Evolutionary conservation across 2,329 filamentous ascomycete genomes (phyloP).

Genomic region (Alternaria sp.): DNA sequence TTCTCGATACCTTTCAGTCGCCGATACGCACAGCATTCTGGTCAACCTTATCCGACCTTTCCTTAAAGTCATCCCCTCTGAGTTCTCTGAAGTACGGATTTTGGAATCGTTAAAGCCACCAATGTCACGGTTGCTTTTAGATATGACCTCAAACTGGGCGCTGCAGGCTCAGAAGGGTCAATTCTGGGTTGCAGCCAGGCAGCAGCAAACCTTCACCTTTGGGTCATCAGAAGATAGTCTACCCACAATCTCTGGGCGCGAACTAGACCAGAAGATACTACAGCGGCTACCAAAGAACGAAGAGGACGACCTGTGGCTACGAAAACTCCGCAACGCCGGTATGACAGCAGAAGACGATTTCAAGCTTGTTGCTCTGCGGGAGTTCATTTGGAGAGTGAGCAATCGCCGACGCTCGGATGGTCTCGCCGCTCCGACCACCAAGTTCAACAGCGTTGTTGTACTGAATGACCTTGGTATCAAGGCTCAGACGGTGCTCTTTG

Average conservation of each 20-base stretch:
- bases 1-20: conserved; percentile 74
- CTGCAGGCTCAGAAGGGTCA: conserved; percentile 77
- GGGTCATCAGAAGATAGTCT: conserved; percentile 62
- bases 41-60: conserved; percentile 82
- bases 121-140: conserved; percentile 78
- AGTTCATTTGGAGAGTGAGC: conserved; percentile 89
- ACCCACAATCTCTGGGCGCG: conserved; percentile 63
- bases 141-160: conserved; percentile 87
- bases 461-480: conserved; percentile 78
- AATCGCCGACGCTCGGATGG: conserved; percentile 69
- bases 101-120: conserved; percentile 85
- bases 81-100: conserved; percentile 74
- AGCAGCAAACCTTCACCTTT: conserved; percentile 73
- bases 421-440: conserved; percentile 49
- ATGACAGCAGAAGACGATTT: conserved; percentile 83
- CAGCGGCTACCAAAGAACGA: conserved; percentile 76
- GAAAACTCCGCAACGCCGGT: conserved; percentile 81
- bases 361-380: conserved; percentile 82
- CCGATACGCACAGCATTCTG: conserved; percentile 84
- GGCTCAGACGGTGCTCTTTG: conserved; percentile 90
- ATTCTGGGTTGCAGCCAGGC: conserved; percentile 83
- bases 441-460: conserved; percentile 72
- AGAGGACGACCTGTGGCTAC: conserved; percentile 94
- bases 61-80: conserved; percentile 73
- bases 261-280: conserved; percentile 64